These are phyloP conservation scores for Wickerhamomyces sp. DNA, from an alignment of 1,139 yeast genomes.

Conservation along the genomic window DNA sequence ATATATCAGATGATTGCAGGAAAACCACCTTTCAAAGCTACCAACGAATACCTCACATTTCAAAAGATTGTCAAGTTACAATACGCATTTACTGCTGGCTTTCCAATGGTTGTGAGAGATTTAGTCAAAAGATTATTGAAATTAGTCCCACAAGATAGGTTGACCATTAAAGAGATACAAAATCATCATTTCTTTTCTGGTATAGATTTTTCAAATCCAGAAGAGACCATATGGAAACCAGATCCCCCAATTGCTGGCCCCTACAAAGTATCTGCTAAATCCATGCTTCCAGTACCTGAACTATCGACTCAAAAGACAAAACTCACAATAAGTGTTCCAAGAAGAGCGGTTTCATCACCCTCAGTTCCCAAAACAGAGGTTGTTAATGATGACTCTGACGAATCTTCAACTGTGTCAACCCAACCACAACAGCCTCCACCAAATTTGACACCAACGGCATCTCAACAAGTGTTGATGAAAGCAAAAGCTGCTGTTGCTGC, in stretches of 20 bases:
- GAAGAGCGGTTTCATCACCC: conserved; percentile 27
- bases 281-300: conserved; percentile 37
- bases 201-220: conserved; percentile 55
- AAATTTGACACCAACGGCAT: conserved; percentile 23
- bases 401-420: conserved; percentile 8
- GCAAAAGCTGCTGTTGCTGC: conserved; percentile 24
- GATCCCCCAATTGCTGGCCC: conserved; percentile 79
- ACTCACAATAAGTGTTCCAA: conserved; percentile 25
- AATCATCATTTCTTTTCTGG: conserved; percentile 70
- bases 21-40: conserved; percentile 91
- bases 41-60: conserved; percentile 91
- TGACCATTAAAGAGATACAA: conserved; percentile 65
- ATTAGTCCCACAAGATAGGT: conserved; percentile 63
- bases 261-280: conserved; percentile 45
- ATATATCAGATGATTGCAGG: conserved; percentile 92
- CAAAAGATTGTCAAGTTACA: conserved; percentile 86
- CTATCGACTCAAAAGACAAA: conserved; percentile 15
- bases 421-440: conserved; percentile 11
- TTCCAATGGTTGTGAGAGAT: conserved; percentile 67
- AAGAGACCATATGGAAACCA: conserved; percentile 58
- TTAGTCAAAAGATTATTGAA: conserved; percentile 66
- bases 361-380: conserved; percentile 12
- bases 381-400: conserved; percentile 24
- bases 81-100: conserved; percentile 74
- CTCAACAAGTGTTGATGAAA: conserved; percentile 20